Evolutionary conservation across 2,329 filamentous ascomycete species (phyloP), one percentile per base, ranked within the genome.

Genomic region (Tolypocladium tropicale): DNA sequence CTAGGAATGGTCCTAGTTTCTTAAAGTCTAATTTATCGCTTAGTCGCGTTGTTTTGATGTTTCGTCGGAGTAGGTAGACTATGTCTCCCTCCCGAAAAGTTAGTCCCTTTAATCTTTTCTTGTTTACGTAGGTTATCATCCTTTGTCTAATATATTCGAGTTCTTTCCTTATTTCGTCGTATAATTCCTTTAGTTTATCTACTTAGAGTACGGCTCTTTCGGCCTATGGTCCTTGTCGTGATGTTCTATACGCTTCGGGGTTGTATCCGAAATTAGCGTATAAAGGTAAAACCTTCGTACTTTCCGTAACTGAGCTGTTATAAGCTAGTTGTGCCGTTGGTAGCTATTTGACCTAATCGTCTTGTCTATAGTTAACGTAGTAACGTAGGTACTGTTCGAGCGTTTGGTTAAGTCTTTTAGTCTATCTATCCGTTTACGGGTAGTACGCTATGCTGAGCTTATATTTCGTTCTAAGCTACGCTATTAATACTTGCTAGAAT

Each of bases 11-110:
- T 39, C 36, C 9, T 18, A 41, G 16, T 39, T 39, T 25, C 9
- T 48, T 54, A 49, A 23, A 57, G 7, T 48, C 36, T 25, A 53
- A 53, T 50, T 53, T 56, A 56, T 53, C 23, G 34, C 28, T 52
- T 51, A 54, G 28, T 49, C 21, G 6, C 43, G 25, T 53, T 51
- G 30, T 53, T 54, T 57, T 55, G 53, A 54, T 57, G 34, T 55
- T 53, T 52, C n/a, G 21, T 43, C 37, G 21, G 18, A 56, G 12
- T 28, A 58, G n/a, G 49, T 58, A 58, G 33, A 56, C 36, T 53
- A 52, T 58, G 55, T 56, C 48, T 50, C 55, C 52, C 37, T 58
- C 41, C 18, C 34, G 14, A 54, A 58, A 46, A 16, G 43, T 58
- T 58, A 54, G 36, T 54, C 48, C 39, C 30, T 52, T 55, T 33